These are phyloP conservation scores for Ceratobasidium sp. DNA, from an alignment of 1,284 basidiomycete species.

Conservation along the genomic window DNA sequence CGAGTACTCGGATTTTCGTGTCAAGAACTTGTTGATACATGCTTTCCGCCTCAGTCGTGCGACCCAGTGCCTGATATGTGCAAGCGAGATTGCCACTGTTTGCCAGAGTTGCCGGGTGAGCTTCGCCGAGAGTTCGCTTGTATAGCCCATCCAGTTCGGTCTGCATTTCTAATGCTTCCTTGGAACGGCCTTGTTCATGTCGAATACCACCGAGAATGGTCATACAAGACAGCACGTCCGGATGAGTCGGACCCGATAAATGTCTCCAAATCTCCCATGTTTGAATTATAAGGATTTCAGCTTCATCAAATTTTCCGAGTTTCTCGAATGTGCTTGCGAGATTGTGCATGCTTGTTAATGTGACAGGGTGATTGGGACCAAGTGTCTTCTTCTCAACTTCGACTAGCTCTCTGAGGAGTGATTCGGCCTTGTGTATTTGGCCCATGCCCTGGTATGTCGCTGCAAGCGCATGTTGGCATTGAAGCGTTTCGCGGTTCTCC, in stretches of 20 bases:
- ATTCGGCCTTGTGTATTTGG: background rate
- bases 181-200: background rate
- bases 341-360: background rate
- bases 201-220: background rate
- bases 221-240: background rate
- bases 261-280: background rate
- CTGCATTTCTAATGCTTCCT: conserved; percentile 5
- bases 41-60: conserved; percentile 1
- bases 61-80: background rate
- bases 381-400: background rate
- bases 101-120: background rate
- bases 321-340: background rate
- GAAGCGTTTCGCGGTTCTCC: background rate
- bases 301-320: background rate
- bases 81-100: background rate
- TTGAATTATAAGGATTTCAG: background rate
- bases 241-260: conserved; percentile 7
- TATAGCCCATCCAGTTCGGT: background rate
- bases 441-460: background rate
- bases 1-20: background rate
- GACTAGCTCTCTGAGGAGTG: background rate
- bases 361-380: conserved; percentile 5
- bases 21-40: conserved; percentile 9
- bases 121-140: background rate
- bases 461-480: background rate